Evolutionary conservation across 495 filamentous ascomycete genomes (phyloP).

Genomic region (Hypoxylon perforatum): DNA sequence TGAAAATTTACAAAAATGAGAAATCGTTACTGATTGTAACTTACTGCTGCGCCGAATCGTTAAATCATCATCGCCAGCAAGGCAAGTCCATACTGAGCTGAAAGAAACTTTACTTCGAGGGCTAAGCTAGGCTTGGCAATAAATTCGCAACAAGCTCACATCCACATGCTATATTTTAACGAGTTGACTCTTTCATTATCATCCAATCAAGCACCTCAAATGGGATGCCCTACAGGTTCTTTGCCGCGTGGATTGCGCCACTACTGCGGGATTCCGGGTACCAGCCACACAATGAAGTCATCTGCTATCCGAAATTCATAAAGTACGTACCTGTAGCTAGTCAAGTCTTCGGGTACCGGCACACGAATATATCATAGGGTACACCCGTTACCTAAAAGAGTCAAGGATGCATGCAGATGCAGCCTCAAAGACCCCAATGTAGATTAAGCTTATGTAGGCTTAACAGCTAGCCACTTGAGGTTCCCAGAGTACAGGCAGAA

Average conservation of each 20-base stretch:
- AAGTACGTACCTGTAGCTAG: too few relatives aligned
- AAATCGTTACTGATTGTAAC: neutral
- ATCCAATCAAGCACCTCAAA: neutral
- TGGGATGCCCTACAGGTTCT: neutral
- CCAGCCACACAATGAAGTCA: constrained; percentile 3
- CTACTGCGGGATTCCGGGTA: neutral
- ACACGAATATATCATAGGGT: neutral
- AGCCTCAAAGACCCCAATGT: constrained; percentile 8
- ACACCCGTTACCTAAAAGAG: neutral
- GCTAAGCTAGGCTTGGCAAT: too few relatives aligned
- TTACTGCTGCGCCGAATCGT: neutral
- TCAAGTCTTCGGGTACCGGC: neutral
- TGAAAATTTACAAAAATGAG: neutral
- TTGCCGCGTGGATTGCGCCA: neutral
- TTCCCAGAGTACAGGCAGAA: too few relatives aligned
- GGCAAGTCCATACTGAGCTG: too few relatives aligned
- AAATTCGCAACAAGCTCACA: too few relatives aligned
- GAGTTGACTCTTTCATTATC: neutral
- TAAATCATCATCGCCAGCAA: too few relatives aligned
- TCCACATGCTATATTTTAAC: too few relatives aligned
- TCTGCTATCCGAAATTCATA: neutral
- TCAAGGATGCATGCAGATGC: constrained; percentile 6
- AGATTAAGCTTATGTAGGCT: neutral
- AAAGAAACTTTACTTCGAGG: too few relatives aligned
- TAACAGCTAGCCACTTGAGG: neutral